A percentile compares a stretch with the other conserved stretches of the same genome.
These are phyloP conservation scores for Yarrowia hollandica DNA, from an alignment of 805 yeast genomes.

Conservation along the genomic window DNA sequence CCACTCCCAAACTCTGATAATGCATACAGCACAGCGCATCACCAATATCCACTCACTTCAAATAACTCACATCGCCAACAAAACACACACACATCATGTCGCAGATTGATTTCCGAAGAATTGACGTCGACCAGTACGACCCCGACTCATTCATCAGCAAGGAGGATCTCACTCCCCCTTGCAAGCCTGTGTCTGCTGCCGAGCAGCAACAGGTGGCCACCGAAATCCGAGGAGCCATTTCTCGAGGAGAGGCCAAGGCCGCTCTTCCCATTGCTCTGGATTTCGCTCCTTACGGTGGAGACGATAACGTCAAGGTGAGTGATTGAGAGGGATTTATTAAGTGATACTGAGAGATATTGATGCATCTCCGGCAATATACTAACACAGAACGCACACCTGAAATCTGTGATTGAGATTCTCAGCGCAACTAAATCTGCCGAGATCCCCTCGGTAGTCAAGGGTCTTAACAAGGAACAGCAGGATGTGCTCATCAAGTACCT, in stretches of 20 bases:
- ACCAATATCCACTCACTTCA: conserved; percentile 4
- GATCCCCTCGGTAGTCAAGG: conserved; percentile 58
- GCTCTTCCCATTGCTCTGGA: conserved; percentile 66
- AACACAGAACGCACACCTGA: conserved; percentile 47
- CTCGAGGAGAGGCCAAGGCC: conserved; percentile 69
- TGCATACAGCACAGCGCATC: conserved; percentile 21
- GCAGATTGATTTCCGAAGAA: conserved; percentile 56
- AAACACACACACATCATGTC: conserved; percentile 15
- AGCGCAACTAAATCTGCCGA: conserved; percentile 68
- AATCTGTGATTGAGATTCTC: conserved; percentile 68
- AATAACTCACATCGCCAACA: not conserved
- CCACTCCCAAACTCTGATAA: conserved; percentile 28
- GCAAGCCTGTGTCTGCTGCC: conserved; percentile 50
- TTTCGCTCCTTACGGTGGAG: conserved; percentile 82
- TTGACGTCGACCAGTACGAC: conserved; percentile 88
- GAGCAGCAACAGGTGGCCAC: conserved; percentile 58
- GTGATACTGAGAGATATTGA: no score
- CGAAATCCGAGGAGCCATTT: conserved; percentile 60
- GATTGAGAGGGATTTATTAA: no score
- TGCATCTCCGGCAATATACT: no score
- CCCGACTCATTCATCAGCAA: conserved; percentile 67
- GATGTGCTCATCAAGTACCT: conserved; percentile 79
- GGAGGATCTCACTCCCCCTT: conserved; percentile 62
- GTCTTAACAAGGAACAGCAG: conserved; percentile 62
- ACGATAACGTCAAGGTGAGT: conserved; percentile 52